A percentile compares a stretch with the other conserved stretches of the same genome.
phyloP scores from a whole-genome alignment of 2,329 filamentous ascomycete species.

The Claviceps quebecensis region DNA sequence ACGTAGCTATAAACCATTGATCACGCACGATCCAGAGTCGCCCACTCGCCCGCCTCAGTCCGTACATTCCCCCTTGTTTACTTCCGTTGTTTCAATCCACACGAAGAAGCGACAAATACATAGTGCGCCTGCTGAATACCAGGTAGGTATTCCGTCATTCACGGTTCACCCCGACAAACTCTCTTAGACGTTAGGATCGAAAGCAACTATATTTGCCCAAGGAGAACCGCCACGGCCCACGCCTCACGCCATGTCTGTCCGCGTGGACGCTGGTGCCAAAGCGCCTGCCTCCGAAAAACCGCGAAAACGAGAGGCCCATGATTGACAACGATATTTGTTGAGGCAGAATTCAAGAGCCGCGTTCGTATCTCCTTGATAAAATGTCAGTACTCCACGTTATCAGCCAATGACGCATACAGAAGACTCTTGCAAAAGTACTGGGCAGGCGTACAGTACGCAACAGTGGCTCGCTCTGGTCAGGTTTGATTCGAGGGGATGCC shows the following conservation, averaged over 20 bases:
- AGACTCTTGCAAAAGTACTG: neutral
- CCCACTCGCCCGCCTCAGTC: neutral
- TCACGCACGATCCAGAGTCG: neutral
- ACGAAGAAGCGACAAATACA: neutral
- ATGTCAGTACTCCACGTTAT: neutral
- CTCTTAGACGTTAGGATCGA: slow-evolving; percentile 6
- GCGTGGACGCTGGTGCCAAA: slow-evolving; percentile 35
- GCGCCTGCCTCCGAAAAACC: slow-evolving; percentile 31
- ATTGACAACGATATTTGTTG: neutral
- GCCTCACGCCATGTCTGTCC: slow-evolving; percentile 30
- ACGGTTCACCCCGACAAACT: neutral
- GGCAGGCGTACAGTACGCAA: neutral
- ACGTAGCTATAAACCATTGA: too few species aligned
- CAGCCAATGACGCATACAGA: neutral
- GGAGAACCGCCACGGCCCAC: slow-evolving; percentile 37
- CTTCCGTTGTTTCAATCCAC: neutral
- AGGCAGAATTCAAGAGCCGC: neutral
- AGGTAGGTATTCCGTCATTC: neutral
- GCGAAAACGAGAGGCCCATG: slow-evolving; percentile 36
- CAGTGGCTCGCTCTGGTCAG: neutral
- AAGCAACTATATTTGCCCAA: slow-evolving; percentile 39
- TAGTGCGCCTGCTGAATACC: neutral
- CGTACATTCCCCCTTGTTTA: neutral
- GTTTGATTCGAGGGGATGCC: neutral
- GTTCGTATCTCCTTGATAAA: neutral